Evolutionary conservation across 208 protist species (phyloP).

Genomic region (Crithidia mellificae): DNA sequence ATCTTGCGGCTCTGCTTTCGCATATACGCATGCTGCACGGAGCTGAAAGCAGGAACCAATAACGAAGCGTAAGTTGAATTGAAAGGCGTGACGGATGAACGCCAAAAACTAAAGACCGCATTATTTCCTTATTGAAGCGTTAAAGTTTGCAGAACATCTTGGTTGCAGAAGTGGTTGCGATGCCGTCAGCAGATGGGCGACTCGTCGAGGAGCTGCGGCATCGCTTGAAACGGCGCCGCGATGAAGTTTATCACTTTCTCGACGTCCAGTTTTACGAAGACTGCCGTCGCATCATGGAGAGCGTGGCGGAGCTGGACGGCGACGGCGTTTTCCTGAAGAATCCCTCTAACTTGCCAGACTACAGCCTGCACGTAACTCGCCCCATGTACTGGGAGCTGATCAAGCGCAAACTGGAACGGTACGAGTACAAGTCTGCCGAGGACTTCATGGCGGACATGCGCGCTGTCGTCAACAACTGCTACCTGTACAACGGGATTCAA

Average conservation of each 20-base stretch:
- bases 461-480: slow-evolving; percentile 80
- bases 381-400: slow-evolving; percentile 79
- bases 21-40: too few relatives aligned
- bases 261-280: slow-evolving; percentile 65
- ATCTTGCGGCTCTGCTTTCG: too few relatives aligned
- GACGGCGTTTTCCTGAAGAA: slow-evolving; percentile 54
- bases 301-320: slow-evolving; percentile 40
- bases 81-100: too few relatives aligned
- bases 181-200: slow-evolving; percentile 4
- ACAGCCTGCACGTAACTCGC: slow-evolving; percentile 38
- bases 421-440: slow-evolving; percentile 52
- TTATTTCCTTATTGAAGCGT: too few relatives aligned
- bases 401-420: slow-evolving; percentile 54
- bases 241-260: slow-evolving; percentile 54
- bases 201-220: slow-evolving; percentile 31
- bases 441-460: slow-evolving; percentile 87
- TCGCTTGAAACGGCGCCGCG: slow-evolving; percentile 58
- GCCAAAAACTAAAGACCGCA: too few relatives aligned
- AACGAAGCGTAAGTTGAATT: too few relatives aligned
- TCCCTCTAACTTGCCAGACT: slow-evolving; percentile 56
- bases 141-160: too few relatives aligned
- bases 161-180: not conserved
- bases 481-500: slow-evolving; percentile 65
- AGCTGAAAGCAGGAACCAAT: too few relatives aligned
- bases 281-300: slow-evolving; percentile 48